These are phyloP conservation scores for Diaporthe sp. DNA, from an alignment of 2,329 filamentous ascomycete genomes.

Conservation along the genomic window DNA sequence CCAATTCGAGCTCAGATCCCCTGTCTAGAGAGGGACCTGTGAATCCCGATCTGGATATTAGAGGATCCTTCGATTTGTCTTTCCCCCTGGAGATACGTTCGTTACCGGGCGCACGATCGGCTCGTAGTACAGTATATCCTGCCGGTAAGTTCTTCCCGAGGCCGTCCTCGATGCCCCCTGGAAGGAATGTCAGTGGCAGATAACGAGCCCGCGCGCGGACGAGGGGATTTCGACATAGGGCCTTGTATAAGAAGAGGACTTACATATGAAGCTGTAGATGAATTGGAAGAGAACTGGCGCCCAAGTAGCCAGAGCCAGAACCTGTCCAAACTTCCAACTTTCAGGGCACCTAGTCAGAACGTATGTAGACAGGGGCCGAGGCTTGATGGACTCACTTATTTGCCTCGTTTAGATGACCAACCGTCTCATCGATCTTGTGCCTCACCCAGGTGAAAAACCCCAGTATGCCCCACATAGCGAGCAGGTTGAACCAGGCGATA, in stretches of 20 bases:
- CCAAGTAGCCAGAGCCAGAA: slow-evolving; percentile 6
- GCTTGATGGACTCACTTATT: not conserved
- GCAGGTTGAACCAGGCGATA: slow-evolving; percentile 32
- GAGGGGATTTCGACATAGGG: too few species aligned
- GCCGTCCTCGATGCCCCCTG: slow-evolving; percentile 8
- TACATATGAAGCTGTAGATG: not conserved
- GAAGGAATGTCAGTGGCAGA: not conserved
- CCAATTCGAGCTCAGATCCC: not conserved
- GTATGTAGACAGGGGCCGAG: too few species aligned
- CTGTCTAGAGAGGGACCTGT: not conserved
- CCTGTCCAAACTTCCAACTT: slow-evolving; percentile 6
- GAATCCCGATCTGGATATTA: not conserved
- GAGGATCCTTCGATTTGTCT: not conserved
- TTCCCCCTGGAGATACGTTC: too few species aligned
- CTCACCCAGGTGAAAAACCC: slow-evolving; percentile 20
- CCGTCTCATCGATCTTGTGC: slow-evolving; percentile 17
- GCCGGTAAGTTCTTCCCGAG: not conserved
- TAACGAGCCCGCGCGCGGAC: not conserved
- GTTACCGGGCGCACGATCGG: too few species aligned
- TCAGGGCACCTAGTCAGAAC: not conserved
- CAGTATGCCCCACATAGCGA: slow-evolving; percentile 33
- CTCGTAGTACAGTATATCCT: not conserved
- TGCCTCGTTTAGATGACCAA: not conserved
- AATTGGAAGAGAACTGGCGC: not conserved
- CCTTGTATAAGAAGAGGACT: not conserved